Percentiles rank a stretch among this genome's conserved stretches.
Evolutionary conservation across 2,329 filamentous ascomycete genomes (phyloP).

Genomic region (Cryphonectria naterciae): DNA sequence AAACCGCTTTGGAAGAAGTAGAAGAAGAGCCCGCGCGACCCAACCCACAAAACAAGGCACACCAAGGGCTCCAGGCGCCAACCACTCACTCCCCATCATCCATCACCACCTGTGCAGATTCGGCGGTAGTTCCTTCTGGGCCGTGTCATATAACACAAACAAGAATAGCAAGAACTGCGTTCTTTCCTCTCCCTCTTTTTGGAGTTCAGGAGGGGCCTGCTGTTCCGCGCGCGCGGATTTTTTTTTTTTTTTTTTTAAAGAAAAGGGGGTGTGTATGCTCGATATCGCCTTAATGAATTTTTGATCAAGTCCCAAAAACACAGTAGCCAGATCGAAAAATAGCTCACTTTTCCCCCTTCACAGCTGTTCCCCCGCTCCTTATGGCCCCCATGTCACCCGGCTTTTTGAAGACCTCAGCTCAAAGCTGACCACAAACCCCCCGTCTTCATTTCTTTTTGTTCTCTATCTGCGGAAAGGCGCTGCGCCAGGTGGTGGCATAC

Average conservation of each 20-base stretch:
- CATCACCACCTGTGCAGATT: not conserved
- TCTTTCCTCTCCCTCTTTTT: not conserved
- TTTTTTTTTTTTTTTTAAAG: too few relatives aligned
- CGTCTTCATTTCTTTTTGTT: not conserved
- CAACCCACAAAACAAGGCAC: not conserved
- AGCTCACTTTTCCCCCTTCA: not conserved
- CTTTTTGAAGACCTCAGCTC: not conserved
- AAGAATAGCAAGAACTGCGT: not conserved
- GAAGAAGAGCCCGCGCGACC: not conserved
- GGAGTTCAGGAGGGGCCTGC: not conserved
- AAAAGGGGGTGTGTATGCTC: too few relatives aligned
- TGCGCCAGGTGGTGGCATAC: conserved; percentile 47
- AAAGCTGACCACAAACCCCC: not conserved
- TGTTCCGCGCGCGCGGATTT: not conserved
- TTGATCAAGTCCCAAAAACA: not conserved
- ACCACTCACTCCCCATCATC: not conserved
- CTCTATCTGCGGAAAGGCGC: conserved; percentile 26
- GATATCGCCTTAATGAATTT: not conserved
- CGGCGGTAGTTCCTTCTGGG: not conserved
- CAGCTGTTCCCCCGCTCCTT: not conserved
- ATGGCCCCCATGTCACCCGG: not conserved
- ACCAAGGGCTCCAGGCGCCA: not conserved
- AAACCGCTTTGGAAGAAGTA: not conserved
- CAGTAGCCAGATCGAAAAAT: not conserved
- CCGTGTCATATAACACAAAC: not conserved